phyloP scores from a whole-genome alignment of 2,329 filamentous ascomycete species.

The Diaporthe nobilis region DNA sequence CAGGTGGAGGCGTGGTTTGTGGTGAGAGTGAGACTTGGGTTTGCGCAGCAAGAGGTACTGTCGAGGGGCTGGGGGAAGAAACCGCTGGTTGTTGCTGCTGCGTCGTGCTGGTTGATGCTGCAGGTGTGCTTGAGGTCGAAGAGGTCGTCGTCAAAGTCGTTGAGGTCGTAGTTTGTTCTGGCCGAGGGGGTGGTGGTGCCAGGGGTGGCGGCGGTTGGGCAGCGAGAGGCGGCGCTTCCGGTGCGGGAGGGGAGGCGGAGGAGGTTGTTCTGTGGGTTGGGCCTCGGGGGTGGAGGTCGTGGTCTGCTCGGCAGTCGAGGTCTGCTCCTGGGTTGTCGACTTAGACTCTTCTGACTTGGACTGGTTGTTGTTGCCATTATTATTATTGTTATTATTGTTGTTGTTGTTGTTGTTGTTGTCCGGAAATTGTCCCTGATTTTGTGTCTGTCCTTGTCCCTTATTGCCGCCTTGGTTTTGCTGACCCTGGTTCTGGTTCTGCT shows the following conservation, averaged over 20 bases:
- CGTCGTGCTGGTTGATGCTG: constrained; percentile 1
- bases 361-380: constrained; percentile 24
- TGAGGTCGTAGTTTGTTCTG: constrained; percentile 7
- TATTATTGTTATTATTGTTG: constrained; percentile 19
- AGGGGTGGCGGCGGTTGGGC: background rate
- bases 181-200: background rate
- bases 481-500: constrained; percentile 27
- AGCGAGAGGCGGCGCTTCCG: background rate
- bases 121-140: constrained; percentile 10
- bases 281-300: constrained; percentile 1
- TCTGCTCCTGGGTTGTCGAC: constrained; percentile 11
- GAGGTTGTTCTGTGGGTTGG: background rate
- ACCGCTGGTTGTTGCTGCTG: background rate
- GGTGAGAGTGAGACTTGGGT: constrained; percentile 6
- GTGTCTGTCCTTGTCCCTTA: constrained; percentile 27
- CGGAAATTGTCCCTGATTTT: constrained; percentile 9
- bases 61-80: background rate
- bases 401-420: constrained; percentile 19
- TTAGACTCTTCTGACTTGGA: constrained; percentile 17
- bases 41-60: background rate
- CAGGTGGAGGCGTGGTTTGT: constrained; percentile 25
- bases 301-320: constrained; percentile 1
- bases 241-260: background rate
- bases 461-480: constrained; percentile 24
- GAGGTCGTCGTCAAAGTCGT: constrained; percentile 1